Evolutionary conservation across 352 stramenopile species (phyloP).

Genomic region (Phytophthora pistaciae): DNA sequence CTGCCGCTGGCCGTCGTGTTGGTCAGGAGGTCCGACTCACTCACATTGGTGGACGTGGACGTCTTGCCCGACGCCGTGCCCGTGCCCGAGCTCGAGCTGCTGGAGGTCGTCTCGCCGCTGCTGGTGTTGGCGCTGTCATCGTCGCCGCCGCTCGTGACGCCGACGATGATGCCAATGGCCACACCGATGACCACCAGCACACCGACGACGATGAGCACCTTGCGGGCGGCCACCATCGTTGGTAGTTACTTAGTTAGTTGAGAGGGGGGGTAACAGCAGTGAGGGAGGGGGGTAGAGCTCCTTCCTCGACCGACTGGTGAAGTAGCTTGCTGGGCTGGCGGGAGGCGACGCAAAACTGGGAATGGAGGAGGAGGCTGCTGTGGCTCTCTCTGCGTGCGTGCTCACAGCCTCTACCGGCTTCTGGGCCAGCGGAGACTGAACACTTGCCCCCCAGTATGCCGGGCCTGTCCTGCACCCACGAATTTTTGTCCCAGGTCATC

Average conservation of each 20-base stretch:
- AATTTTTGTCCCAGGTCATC: conserved; percentile 19
- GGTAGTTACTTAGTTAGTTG: background rate
- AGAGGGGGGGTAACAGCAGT: conserved; percentile 23
- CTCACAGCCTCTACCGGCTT: conserved; percentile 13
- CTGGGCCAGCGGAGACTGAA: background rate
- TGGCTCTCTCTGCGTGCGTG: conserved; percentile 27
- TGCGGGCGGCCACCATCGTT: conserved; percentile 49
- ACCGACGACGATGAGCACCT: conserved; percentile 75
- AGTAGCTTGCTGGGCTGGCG: conserved; percentile 11
- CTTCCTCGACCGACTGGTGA: conserved; percentile 25
- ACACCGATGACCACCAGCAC: conserved; percentile 77
- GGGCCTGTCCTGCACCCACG: conserved; percentile 22
- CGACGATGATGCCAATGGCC: conserved; percentile 72
- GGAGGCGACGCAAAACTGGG: conserved; percentile 32
- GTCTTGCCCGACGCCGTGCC: conserved; percentile 12
- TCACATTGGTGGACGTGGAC: conserved; percentile 37
- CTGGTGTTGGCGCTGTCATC: conserved; percentile 45
- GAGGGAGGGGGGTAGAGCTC: conserved; percentile 5
- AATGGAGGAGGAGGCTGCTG: conserved; percentile 16
- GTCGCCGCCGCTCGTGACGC: conserved; percentile 49
- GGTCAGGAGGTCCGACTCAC: conserved; percentile 57
- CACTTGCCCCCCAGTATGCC: conserved; percentile 29
- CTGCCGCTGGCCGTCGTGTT: conserved; percentile 40
- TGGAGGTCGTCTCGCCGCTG: conserved; percentile 26
- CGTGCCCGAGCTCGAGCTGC: conserved; percentile 13